These are phyloP conservation scores for Cyberlindnera maclurae DNA, from an alignment of 805 yeast genomes.

Conservation along the genomic window DNA sequence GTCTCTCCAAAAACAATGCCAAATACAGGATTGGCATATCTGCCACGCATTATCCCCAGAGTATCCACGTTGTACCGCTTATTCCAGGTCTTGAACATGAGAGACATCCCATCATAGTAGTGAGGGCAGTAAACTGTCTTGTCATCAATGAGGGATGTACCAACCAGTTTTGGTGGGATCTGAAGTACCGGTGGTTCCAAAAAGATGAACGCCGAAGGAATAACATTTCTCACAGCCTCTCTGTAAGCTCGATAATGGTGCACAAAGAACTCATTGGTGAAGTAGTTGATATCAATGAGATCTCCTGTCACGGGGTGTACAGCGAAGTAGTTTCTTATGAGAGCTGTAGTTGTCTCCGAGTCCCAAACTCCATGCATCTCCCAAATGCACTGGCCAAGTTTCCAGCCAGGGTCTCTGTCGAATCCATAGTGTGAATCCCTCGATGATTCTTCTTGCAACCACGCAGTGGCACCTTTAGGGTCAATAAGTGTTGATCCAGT, in stretches of 20 bases:
- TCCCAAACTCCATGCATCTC: constrained; percentile 79
- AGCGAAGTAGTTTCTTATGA: constrained; percentile 46
- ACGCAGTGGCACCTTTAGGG: constrained; percentile 61
- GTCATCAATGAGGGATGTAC: constrained; percentile 43
- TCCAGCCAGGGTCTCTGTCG: constrained; percentile 58
- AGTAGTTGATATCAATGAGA: constrained; percentile 41
- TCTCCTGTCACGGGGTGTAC: constrained; percentile 32
- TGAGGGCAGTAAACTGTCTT: constrained; percentile 79
- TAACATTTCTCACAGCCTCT: constrained; percentile 37
- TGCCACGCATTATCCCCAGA: constrained; percentile 75
- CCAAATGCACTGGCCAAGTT: constrained; percentile 71
- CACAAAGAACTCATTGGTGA: constrained; percentile 59
- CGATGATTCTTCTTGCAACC: constrained; percentile 50
- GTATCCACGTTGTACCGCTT: constrained; percentile 79
- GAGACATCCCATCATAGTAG: constrained; percentile 90
- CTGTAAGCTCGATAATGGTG: constrained; percentile 51
- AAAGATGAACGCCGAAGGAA: constrained; percentile 46
- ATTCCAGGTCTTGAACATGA: constrained; percentile 90
- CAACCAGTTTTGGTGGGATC: constrained; percentile 60
- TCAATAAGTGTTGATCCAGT: constrained; percentile 49
- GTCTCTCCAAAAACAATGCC: constrained; percentile 78
- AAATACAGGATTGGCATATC: constrained; percentile 63
- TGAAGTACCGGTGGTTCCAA: constrained; percentile 80
- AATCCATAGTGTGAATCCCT: constrained; percentile 68
- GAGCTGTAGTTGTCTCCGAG: constrained; percentile 27